These are phyloP conservation scores for Podospora appendiculata DNA, from an alignment of 495 filamentous ascomycete genomes.

Conservation along the genomic window DNA sequence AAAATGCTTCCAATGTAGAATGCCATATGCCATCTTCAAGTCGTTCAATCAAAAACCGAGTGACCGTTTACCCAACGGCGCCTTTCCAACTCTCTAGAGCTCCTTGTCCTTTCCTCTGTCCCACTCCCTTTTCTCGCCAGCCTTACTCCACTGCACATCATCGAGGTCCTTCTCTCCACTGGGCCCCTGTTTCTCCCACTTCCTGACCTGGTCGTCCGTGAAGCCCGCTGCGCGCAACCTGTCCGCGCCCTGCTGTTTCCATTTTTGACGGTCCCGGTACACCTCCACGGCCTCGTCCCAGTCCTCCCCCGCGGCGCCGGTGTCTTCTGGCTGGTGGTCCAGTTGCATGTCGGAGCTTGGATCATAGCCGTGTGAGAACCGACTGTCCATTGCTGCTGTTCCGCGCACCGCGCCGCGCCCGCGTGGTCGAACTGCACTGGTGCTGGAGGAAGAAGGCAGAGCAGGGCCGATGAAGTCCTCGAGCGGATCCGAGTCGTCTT, in stretches of 20 bases:
- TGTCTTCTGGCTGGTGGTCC: conserved; percentile 20
- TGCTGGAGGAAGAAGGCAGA: conserved; percentile 44
- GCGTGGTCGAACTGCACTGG: conserved; percentile 47
- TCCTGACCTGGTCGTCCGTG: conserved; percentile 63
- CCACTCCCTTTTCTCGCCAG: conserved; percentile 82
- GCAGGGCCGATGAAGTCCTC: conserved; percentile 75
- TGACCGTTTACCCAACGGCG: too few species aligned
- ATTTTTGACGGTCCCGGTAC: conserved; percentile 70
- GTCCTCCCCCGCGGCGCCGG: conserved; percentile 38
- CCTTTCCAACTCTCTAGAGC: too few species aligned
- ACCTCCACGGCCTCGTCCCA: conserved; percentile 83
- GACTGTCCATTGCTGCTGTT: conserved; percentile 66
- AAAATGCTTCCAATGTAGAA: too few species aligned
- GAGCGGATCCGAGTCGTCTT: conserved; percentile 64
- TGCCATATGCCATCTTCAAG: too few species aligned
- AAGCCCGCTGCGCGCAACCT: conserved; percentile 73
- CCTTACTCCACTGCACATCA: conserved; percentile 71
- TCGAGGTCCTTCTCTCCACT: conserved; percentile 55
- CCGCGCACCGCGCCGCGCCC: conserved; percentile 60
- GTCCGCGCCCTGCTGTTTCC: conserved; percentile 72
- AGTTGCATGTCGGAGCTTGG: conserved; percentile 60
- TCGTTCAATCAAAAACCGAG: too few species aligned
- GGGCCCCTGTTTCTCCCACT: conserved; percentile 58
- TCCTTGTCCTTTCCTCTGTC: conserved; percentile 37
- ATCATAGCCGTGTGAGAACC: conserved; percentile 73